phyloP scores from a whole-genome alignment of 192 early-diverging fungal species.

The Entophlyctis luteolus region DNA sequence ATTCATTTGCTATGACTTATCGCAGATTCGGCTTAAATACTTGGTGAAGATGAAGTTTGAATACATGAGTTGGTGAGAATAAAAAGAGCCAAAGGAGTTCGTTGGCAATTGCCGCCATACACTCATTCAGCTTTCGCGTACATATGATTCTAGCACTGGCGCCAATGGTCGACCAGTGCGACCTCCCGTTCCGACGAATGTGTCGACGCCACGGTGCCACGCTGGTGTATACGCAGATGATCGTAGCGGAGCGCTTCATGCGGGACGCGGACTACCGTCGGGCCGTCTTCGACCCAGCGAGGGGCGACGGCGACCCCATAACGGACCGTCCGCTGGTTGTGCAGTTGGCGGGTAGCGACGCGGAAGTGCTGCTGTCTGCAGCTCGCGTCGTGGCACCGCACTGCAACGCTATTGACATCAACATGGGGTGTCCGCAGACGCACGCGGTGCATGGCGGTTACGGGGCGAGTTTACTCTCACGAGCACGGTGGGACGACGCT shows the following conservation, averaged over 20 bases:
- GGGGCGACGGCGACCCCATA: slow-evolving; percentile 8
- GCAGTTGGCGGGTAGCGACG: slow-evolving; percentile 15
- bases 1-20: slow-evolving; percentile 71
- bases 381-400: background rate
- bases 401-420: slow-evolving; percentile 19
- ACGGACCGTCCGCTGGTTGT: slow-evolving; percentile 18
- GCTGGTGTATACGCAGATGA: slow-evolving; percentile 16
- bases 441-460: slow-evolving; percentile 14
- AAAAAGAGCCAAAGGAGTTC: background rate
- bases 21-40: slow-evolving; percentile 61
- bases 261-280: background rate
- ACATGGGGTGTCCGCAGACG: slow-evolving; percentile 21
- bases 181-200: slow-evolving; percentile 17
- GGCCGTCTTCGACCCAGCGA: background rate
- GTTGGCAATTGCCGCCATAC: background rate
- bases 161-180: slow-evolving; percentile 26
- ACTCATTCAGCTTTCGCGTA: no score
- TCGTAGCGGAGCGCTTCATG: slow-evolving; percentile 1
- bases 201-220: background rate
- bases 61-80: background rate
- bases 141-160: no score
- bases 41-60: slow-evolving; percentile 25
- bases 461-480: background rate
- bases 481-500: background rate
- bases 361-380: background rate